phyloP scores from a whole-genome alignment of 2,329 filamentous ascomycete species.

The Calonectria crousiana region DNA sequence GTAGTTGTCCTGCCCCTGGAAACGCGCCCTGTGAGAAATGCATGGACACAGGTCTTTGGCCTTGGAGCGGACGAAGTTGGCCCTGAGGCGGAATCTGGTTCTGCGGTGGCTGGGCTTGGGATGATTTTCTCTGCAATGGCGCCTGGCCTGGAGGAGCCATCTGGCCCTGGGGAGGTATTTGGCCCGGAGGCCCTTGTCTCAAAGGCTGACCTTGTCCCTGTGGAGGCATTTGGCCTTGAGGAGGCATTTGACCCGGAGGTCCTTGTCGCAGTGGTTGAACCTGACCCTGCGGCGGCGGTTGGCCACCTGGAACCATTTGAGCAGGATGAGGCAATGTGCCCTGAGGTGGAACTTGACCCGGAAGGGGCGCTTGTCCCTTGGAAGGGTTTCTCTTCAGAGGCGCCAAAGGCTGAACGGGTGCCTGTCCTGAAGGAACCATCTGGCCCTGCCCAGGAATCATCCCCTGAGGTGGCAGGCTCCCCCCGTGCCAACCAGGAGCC shows the following conservation, averaged over 20 bases:
- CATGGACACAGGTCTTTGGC: neutral
- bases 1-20: neutral
- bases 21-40: constrained; percentile 3
- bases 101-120: neutral
- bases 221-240: neutral
- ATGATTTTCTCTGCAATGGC: neutral
- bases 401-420: constrained; percentile 8
- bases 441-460: constrained; percentile 11
- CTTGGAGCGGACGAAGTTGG: neutral
- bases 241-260: neutral
- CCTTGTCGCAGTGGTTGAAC: constrained; percentile 1
- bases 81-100: neutral
- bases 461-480: constrained; percentile 20
- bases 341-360: constrained; percentile 5
- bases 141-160: neutral
- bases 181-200: neutral
- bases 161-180: constrained; percentile 11
- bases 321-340: neutral
- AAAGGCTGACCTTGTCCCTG: neutral
- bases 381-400: constrained; percentile 38
- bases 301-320: neutral
- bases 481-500: constrained; percentile 6
- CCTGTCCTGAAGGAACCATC: constrained; percentile 19
- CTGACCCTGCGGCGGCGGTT: constrained; percentile 19
- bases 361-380: constrained; percentile 19